These are phyloP conservation scores for Colletotrichum costaricense DNA, from an alignment of 2,329 filamentous ascomycete genomes.

Conservation along the genomic window DNA sequence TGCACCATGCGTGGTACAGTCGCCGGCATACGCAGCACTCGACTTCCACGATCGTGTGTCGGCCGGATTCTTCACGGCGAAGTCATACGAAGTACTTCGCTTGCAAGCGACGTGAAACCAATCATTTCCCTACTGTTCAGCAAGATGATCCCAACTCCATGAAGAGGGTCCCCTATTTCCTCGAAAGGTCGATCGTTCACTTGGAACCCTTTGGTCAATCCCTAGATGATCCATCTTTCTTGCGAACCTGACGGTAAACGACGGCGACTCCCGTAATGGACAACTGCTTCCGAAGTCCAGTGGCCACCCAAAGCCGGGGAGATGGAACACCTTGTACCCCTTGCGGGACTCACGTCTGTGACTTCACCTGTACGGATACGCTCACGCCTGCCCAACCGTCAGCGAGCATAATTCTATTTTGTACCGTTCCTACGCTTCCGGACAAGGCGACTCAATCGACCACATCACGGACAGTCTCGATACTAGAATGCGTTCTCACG, in stretches of 20 bases:
- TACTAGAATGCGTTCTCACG: background rate
- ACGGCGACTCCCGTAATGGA: conserved; percentile 9
- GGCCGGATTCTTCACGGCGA: background rate
- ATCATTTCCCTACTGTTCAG: background rate
- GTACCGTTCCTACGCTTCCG: background rate
- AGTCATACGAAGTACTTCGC: background rate
- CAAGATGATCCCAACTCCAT: background rate
- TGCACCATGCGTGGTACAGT: background rate
- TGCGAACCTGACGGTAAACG: background rate
- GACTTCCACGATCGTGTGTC: background rate
- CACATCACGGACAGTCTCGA: background rate
- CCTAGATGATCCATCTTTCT: conserved; percentile 9
- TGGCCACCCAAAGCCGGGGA: conserved; percentile 16
- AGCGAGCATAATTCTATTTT: background rate
- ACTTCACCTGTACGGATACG: background rate
- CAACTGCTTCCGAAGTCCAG: background rate
- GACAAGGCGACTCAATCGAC: too few relatives aligned
- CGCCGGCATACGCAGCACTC: background rate
- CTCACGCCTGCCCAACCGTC: background rate
- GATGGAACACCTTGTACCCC: conserved; percentile 7
- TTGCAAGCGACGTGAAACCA: background rate
- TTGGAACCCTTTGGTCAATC: conserved; percentile 1
- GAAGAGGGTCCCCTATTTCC: background rate
- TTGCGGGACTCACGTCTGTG: background rate
- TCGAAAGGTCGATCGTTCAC: conserved; percentile 11